Base-by-base conservation (phyloP, 2,329 filamentous ascomycete species). In the Sporothrix brasiliensis region DNA sequence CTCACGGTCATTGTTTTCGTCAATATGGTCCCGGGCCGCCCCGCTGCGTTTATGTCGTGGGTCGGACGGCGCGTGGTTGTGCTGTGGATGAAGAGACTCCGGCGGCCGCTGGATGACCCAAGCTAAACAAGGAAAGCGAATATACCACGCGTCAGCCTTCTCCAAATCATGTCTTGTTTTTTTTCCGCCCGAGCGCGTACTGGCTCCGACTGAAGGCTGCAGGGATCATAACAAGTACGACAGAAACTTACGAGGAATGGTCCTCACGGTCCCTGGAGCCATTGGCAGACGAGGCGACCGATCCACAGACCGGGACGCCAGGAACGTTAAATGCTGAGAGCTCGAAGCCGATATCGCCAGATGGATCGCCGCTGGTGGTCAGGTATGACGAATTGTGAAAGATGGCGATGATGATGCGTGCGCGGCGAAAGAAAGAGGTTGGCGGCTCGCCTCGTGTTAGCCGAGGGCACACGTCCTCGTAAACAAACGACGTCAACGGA, bases 91-190 rank as follows among this genome's bases (percentile, higher is more conserved):
- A n/a, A 73, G 52, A 1, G 74, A 69, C 13, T 66, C 67, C 6
- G 73, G 73, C 13, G 75, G 75, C 14, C 72, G 73, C n/a, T 73
- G 69, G 14, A 74, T 54, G 49, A 75, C 71, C 74, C 74, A 75
- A 65, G 74, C 74, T 75, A 58, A n/a, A 44, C 14, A 11, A 50
- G 21, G 44, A 21, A 34, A 49, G 27, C 11, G 27, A 39, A 39
- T 14, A n/a, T n/a, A 50, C 19, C 49, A 21, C 10, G 44, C 7
- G 39, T 39, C 24, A 66, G 47, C 63, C 19, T 49, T 14, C 27
- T 24, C n/a, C 11, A 41, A 39, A 67, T 30, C 41, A 24, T 14
- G n/a, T 21, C 30, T 30, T 10, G 3, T 14, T 56, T 58, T 58
- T 13, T 1, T 9, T 14, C 41, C 41, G 10, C 34, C 27, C 53